Evolutionary conservation across 2,329 filamentous ascomycete genomes (phyloP), one percentile per base, ranked within the genome.

Genomic region (Nemania serpens): DNA sequence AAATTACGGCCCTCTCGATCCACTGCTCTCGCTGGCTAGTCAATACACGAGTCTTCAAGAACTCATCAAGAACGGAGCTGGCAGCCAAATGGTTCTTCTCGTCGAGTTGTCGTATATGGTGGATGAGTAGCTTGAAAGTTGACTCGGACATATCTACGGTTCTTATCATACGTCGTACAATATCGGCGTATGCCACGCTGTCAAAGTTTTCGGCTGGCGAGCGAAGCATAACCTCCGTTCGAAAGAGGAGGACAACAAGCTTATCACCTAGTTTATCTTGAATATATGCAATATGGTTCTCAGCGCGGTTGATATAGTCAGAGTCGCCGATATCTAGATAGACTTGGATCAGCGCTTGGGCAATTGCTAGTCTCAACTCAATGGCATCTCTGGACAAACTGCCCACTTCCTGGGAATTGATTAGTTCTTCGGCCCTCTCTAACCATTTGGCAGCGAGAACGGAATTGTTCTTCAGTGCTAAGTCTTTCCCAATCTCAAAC

Each of bases 401-500:
- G 20, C 87, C 83, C 0, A 85, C 69, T 9, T 84, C 79, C 56
- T 86, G 84, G 18, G 71, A 69, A 52, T 83, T 81, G 25, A 93
- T 78, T 29, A 87, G 69, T 11, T 86, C 77, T 50, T 85, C 80
- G 2, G 91, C 87, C 65, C 90, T 83, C 57, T 88, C 82, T 0
- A 96, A 77, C 95, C 94, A 98, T 68, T 83, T 87, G 1, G 82
- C 72, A 0, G 91, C 89, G 46, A 82, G 71, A 1, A 76, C 68
- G 63, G 81, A 81, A 53, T 89, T 80, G 7, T 79, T 76, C 53
- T 82, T 83, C 2, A 71, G 73, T 2, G 85, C 73, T 13, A 88
- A 75, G 13, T 81, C 80, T 49, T 82, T 86, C 3, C 92, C 92
- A 42, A 96, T 90, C 61, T 89, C 86, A 64, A 88, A 91, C 7